Conservation (phyloP, 805 yeast genomes). For the Candida golubevii region DNA sequence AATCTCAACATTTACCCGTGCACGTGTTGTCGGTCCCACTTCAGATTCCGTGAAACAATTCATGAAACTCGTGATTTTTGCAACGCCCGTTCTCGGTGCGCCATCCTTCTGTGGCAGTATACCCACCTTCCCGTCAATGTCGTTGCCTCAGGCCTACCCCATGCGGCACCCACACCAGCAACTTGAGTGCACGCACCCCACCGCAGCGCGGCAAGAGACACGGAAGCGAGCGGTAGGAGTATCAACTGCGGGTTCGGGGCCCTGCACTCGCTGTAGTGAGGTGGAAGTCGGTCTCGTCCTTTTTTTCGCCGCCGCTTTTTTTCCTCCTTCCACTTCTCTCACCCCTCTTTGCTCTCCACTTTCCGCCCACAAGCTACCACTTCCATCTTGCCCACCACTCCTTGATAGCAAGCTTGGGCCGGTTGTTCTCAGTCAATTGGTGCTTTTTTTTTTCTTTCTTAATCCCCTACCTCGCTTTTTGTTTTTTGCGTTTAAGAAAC, state of each 20-base stretch:
- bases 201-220: conserved; percentile 1
- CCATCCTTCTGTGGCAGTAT: too few species aligned
- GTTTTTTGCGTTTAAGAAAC: too few species aligned
- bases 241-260: conserved; percentile 1
- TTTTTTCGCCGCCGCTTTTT: conserved; percentile 6
- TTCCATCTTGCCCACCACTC: conserved; percentile 4
- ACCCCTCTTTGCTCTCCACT: conserved; percentile 7
- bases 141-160: too few species aligned
- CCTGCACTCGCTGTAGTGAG: conserved; percentile 2
- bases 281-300: neutral
- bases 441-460: too few species aligned
- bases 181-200: conserved; percentile 4
- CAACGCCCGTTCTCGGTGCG: too few species aligned
- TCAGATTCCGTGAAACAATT: too few species aligned
- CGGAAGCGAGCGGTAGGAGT: neutral
- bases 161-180: neutral
- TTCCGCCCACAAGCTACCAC: conserved; percentile 4
- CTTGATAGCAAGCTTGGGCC: neutral
- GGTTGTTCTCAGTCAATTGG: too few species aligned
- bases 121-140: too few species aligned
- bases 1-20: too few species aligned
- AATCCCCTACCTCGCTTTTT: too few species aligned
- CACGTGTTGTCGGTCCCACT: too few species aligned
- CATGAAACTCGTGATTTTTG: too few species aligned
- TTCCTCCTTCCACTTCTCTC: conserved; percentile 1